A percentile compares a stretch with the other conserved stretches of the same genome.
Evolutionary conservation across 1,284 basidiomycete species (phyloP).

Genomic region (Cryptococcus sp.): DNA sequence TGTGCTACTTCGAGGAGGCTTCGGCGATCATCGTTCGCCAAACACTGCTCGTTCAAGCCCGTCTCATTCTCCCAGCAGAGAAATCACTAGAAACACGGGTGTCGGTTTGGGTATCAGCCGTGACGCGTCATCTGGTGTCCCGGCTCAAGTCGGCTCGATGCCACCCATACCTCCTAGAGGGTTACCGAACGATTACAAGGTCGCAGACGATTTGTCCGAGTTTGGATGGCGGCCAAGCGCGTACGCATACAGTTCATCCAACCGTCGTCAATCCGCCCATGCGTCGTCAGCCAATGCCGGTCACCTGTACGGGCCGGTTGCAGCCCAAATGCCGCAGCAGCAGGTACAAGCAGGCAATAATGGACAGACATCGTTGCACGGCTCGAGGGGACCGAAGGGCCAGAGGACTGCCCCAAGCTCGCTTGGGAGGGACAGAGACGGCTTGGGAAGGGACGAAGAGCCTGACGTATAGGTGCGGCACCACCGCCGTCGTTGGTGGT

Average conservation of each 20-base stretch:
- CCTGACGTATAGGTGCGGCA: too few relatives aligned
- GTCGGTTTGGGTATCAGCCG: not conserved
- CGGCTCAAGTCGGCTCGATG: not conserved
- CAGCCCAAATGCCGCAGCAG: not conserved
- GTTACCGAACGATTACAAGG: not conserved
- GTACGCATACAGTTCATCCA: not conserved
- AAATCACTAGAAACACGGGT: slow-evolving; percentile 8
- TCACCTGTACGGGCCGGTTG: not conserved
- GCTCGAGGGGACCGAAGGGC: not conserved
- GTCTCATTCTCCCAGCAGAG: slow-evolving; percentile 25
- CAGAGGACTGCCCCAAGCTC: slow-evolving; percentile 4
- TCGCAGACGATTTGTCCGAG: slow-evolving; percentile 1
- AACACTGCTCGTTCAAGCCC: slow-evolving; percentile 16
- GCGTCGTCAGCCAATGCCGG: not conserved
- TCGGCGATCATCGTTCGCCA: slow-evolving; percentile 20
- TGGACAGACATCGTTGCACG: not conserved
- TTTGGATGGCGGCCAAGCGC: not conserved
- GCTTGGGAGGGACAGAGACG: not conserved
- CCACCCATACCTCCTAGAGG: not conserved
- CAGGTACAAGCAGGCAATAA: not conserved
- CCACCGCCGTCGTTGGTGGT: too few relatives aligned
- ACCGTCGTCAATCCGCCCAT: not conserved
- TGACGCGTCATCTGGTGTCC: not conserved
- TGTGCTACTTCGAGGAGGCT: slow-evolving; percentile 47
- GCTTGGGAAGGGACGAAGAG: too few relatives aligned